These are phyloP conservation scores for Wickerhamiella vanderwaltii DNA, from an alignment of 805 yeast species.

Conservation along the genomic window DNA sequence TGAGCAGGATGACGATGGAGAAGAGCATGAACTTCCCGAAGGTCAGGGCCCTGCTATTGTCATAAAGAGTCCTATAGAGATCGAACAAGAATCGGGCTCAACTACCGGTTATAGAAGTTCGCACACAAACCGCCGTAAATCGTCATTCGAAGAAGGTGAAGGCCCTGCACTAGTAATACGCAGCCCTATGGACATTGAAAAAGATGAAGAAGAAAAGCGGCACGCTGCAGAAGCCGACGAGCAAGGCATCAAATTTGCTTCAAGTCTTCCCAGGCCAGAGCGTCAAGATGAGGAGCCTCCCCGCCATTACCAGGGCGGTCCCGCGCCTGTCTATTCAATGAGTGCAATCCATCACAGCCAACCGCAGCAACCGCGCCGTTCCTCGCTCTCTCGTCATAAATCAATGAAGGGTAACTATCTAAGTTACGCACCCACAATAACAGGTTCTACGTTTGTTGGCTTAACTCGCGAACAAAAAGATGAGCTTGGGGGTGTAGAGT, in stretches of 20 bases:
- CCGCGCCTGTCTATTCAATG: too few species aligned
- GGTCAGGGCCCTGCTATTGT: constrained; percentile 69
- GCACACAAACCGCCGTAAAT: not conserved
- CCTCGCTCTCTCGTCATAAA: constrained; percentile 1
- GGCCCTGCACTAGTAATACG: constrained; percentile 71
- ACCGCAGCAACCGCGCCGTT: not conserved
- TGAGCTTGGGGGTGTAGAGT: constrained; percentile 95
- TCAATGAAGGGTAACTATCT: constrained; percentile 40
- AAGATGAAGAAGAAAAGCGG: constrained; percentile 15
- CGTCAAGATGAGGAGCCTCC: not conserved
- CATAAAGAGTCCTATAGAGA: constrained; percentile 67
- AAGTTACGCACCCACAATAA: constrained; percentile 85
- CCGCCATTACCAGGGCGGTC: not conserved
- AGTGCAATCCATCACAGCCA: not conserved
- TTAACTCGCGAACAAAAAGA: constrained; percentile 74
- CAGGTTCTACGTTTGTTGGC: constrained; percentile 81
- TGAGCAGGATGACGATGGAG: constrained; percentile 10
- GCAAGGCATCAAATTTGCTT: not conserved
- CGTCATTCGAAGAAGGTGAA: constrained; percentile 34
- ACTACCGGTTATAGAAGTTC: not conserved
- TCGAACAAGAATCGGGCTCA: constrained; percentile 29
- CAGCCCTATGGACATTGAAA: constrained; percentile 63
- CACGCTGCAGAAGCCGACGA: constrained; percentile 2
- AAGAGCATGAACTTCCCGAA: constrained; percentile 29
- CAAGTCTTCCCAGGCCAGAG: constrained; percentile 3